These are phyloP conservation scores for Sporothrix curviconia DNA, from an alignment of 2,329 filamentous ascomycete species.

Conservation along the genomic window DNA sequence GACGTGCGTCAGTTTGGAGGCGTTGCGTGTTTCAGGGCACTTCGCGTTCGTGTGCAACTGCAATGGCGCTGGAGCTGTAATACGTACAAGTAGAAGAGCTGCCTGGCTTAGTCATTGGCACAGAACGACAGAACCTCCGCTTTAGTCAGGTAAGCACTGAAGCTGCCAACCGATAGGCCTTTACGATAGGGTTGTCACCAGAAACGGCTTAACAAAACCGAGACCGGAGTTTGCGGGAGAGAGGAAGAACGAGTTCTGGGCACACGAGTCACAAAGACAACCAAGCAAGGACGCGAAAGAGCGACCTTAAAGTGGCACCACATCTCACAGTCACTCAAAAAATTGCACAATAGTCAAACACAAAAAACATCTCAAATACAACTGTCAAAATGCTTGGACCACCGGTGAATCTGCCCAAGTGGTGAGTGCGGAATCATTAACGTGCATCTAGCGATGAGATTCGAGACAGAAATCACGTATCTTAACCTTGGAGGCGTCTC, in stretches of 20 bases:
- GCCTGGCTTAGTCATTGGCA: background rate
- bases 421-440: too few relatives aligned
- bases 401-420: conserved; percentile 52
- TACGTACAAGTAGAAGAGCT: too few relatives aligned
- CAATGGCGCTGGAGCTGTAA: too few relatives aligned
- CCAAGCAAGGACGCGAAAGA: background rate
- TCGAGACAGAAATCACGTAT: background rate
- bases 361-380: background rate
- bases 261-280: background rate
- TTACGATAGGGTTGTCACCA: background rate
- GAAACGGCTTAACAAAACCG: conserved; percentile 14
- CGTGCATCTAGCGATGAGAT: too few relatives aligned
- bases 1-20: background rate
- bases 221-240: conserved; percentile 14
- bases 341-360: background rate
- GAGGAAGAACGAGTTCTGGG: background rate
- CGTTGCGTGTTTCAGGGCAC: too few relatives aligned
- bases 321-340: background rate
- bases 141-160: background rate
- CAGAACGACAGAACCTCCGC: background rate
- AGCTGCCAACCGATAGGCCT: background rate
- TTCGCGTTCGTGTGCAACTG: too few relatives aligned
- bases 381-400: conserved; percentile 37
- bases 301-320: background rate
- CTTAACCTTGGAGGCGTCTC: too few relatives aligned